Percentiles rank a stretch among this genome's conserved stretches.
Conservation (phyloP, 2,329 filamentous ascomycete species). For the Microthyrium microscopicum region DNA sequence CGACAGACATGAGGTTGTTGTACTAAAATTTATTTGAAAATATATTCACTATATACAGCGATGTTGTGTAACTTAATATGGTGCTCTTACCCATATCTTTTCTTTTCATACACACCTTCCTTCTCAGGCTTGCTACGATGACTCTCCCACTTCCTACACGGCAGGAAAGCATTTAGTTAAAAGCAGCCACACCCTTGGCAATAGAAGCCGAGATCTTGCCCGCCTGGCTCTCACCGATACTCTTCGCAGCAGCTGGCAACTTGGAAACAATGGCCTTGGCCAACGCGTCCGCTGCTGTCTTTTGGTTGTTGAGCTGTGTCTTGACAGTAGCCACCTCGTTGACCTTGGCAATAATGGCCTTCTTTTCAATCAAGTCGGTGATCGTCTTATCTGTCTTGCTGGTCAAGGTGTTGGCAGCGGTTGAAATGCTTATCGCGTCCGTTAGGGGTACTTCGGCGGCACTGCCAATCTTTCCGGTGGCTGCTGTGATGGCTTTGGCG, state of each 20-base stretch:
- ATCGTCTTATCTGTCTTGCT: neutral
- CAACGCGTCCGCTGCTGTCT: conserved; percentile 4
- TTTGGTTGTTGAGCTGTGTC: neutral
- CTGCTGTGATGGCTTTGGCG: conserved; percentile 2
- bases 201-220: neutral
- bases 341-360: conserved; percentile 1
- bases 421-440: neutral
- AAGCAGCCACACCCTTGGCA: conserved; percentile 2
- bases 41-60: too few species aligned
- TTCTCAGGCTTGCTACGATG: too few species aligned
- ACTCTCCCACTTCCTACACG: too few species aligned
- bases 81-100: too few species aligned
- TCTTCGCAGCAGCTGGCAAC: conserved; percentile 4
- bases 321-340: neutral
- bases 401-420: neutral
- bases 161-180: conserved; percentile 2
- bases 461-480: conserved; percentile 1
- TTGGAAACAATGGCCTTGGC: conserved; percentile 4
- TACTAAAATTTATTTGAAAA: too few species aligned
- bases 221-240: conserved; percentile 3
- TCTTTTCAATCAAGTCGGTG: conserved; percentile 5
- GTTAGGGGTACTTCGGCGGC: neutral
- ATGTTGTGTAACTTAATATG: too few species aligned
- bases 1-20: too few species aligned
- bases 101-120: too few species aligned